Conservation (phyloP, 345 rosid genomes). For the Anastatica hierochuntica region DNA sequence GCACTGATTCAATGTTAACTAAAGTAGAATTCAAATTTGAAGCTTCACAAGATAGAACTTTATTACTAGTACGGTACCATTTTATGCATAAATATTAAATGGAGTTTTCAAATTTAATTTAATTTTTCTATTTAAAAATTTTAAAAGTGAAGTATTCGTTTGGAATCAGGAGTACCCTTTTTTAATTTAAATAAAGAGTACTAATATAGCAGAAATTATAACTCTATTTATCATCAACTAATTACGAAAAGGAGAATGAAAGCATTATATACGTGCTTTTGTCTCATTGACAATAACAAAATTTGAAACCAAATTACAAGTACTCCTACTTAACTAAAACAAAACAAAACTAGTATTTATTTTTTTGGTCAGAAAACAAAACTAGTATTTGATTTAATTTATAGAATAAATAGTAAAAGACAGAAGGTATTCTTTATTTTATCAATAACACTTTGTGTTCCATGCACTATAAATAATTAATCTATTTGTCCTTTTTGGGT, state of each 20-base stretch:
- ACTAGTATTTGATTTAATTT: not conserved
- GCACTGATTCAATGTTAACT: not conserved
- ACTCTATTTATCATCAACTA: too few relatives aligned
- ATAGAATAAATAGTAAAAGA: not conserved
- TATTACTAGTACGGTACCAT: not conserved
- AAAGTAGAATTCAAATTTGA: constrained; percentile 13
- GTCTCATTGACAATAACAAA: too few relatives aligned
- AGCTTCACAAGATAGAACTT: not conserved
- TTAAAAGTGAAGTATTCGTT: not conserved
- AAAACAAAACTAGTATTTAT: not conserved
- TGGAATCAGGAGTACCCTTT: too few relatives aligned
- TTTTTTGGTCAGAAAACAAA: constrained; percentile 20
- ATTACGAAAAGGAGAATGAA: too few relatives aligned
- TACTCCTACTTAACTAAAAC: too few relatives aligned
- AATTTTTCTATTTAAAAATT: not conserved
- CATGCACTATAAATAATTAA: constrained; percentile 7
- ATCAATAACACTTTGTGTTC: constrained; percentile 17
- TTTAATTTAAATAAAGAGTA: too few relatives aligned
- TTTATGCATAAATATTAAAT: not conserved
- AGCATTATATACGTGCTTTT: too few relatives aligned
- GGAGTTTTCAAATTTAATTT: not conserved
- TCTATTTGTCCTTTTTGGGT: constrained; percentile 13
- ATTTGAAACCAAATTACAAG: too few relatives aligned
- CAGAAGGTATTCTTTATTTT: constrained; percentile 14
- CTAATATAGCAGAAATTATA: too few relatives aligned